Percentiles rank a stretch among this genome's conserved stretches.
Conservation (phyloP, 441 rosid species). For the Daphne laureola region DNA sequence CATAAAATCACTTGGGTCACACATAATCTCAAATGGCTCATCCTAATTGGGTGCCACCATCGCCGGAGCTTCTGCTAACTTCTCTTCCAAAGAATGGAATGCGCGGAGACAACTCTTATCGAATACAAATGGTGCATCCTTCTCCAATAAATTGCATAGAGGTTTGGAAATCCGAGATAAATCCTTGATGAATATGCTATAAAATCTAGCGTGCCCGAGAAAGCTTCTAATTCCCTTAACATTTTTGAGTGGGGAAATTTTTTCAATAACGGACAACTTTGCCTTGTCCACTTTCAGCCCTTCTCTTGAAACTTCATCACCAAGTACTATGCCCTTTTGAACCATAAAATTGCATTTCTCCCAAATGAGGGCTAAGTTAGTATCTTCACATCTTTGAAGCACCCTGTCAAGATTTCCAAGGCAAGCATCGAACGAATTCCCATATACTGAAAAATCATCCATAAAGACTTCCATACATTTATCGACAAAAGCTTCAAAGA, state of each 20-base stretch:
- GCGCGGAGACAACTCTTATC: too few relatives aligned
- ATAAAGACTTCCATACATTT: neutral
- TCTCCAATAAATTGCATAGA: too few relatives aligned
- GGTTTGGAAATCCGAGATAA: too few relatives aligned
- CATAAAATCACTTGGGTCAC: too few relatives aligned
- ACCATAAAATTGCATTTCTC: conserved; percentile 1
- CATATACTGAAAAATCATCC: neutral
- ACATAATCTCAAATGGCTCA: too few relatives aligned
- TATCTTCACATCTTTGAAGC: neutral
- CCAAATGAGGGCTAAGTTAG: neutral
- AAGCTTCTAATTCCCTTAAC: neutral
- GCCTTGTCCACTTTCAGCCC: neutral
- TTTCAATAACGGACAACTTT: neutral
- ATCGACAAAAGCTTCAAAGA: too few relatives aligned
- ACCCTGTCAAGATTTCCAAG: neutral
- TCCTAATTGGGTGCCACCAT: too few relatives aligned
- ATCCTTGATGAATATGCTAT: neutral
- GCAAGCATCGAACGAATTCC: neutral
- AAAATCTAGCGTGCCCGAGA: neutral
- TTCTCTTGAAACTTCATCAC: neutral
- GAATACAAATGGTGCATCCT: too few relatives aligned
- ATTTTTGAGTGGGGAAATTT: neutral
- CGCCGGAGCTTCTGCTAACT: too few relatives aligned
- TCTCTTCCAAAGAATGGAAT: too few relatives aligned
- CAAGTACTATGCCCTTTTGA: neutral